Conservation (phyloP, 306 rosid genomes). For the Fragaria nilgerrensis region DNA sequence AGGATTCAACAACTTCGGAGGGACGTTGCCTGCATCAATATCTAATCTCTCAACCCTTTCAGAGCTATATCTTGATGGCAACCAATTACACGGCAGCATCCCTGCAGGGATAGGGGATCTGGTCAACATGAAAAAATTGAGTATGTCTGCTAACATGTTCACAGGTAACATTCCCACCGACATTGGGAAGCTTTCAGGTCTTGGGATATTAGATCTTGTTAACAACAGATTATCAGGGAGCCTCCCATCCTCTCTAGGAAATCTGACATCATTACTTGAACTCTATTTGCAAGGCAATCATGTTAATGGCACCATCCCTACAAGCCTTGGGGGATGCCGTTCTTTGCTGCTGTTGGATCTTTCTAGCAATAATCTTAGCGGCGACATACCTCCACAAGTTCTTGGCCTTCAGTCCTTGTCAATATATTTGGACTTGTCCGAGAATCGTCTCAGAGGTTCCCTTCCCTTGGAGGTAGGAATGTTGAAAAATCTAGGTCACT, state of each 20-base stretch:
- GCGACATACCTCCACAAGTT: neutral
- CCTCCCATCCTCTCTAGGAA: neutral
- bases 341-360: neutral
- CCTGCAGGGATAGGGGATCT: neutral
- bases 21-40: neutral
- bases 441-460: too few relatives aligned
- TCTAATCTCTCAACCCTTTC: neutral
- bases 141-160: neutral
- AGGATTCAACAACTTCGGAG: neutral
- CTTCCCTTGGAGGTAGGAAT: too few relatives aligned
- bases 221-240: constrained; percentile 1
- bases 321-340: neutral
- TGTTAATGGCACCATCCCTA: neutral
- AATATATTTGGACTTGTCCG: too few relatives aligned
- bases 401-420: neutral
- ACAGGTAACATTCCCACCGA: neutral
- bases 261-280: neutral
- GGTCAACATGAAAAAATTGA: neutral
- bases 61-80: accelerated
- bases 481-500: too few relatives aligned
- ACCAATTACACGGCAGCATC: neutral
- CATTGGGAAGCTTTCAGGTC: neutral
- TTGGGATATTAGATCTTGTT: neutral
- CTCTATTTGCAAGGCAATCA: neutral
- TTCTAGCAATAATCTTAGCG: neutral